phyloP scores from a whole-genome alignment of 2,329 filamentous ascomycete genomes.

The Aspergillus neoniger region DNA sequence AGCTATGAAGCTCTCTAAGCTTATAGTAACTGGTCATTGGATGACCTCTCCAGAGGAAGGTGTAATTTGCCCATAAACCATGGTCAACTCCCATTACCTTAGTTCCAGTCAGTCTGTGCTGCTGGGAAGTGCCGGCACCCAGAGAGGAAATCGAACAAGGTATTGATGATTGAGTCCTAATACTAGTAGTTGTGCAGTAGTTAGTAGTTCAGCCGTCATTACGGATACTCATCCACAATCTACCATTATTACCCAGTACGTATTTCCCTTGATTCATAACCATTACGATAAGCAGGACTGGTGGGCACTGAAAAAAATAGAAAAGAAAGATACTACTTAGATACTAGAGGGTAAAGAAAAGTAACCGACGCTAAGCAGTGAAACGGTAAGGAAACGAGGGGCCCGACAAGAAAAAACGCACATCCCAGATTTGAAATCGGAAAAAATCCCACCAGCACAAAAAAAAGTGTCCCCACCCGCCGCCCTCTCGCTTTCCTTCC shows the following conservation, averaged over 20 bases:
- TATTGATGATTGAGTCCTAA: too few relatives aligned
- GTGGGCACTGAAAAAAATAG: not conserved
- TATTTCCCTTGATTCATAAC: not conserved
- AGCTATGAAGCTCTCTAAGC: too few relatives aligned
- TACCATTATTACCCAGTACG: not conserved
- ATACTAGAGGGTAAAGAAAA: too few relatives aligned
- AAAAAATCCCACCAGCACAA: constrained; percentile 28
- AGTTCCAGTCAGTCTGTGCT: not conserved
- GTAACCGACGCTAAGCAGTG: constrained; percentile 2
- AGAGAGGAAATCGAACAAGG: not conserved
- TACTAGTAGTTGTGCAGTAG: too few relatives aligned
- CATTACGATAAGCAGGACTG: not conserved
- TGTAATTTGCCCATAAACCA: not conserved
- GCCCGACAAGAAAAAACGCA: constrained; percentile 25
- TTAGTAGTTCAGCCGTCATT: not conserved
- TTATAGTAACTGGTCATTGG: too few relatives aligned
- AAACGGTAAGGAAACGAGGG: constrained; percentile 19
- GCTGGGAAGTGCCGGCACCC: not conserved
- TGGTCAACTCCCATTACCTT: not conserved
- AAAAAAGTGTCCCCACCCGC: constrained; percentile 28
- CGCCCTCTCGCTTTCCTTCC: constrained; percentile 24
- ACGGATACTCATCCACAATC: not conserved
- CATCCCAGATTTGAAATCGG: constrained; percentile 34
- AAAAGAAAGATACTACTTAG: too few relatives aligned
- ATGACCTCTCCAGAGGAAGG: not conserved